Evolutionary conservation across 495 filamentous ascomycete species (phyloP), one percentile per base, ranked within the genome.

Genomic region (Pseudoneurospora amorphoporcata): DNA sequence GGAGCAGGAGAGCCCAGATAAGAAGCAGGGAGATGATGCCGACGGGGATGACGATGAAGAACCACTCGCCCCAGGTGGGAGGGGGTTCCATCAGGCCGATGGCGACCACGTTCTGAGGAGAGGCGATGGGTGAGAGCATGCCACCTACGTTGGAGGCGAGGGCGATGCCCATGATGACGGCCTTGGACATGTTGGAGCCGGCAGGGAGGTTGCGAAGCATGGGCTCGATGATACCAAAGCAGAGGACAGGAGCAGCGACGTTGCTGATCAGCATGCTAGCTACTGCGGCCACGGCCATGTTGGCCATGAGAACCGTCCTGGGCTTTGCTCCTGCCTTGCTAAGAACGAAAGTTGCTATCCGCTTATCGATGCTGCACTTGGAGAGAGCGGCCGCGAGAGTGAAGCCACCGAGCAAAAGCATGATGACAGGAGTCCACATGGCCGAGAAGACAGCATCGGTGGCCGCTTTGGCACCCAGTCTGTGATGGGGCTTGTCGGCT

Each of bases 401-500:
- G 77, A 99, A 99, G 9, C 95, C 95, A 75, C 95, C 95, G 23
- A 99, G 90, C 29, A 99, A 87, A 14, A 99, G 88, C 96, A 98
- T 98, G 74, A 99, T 99, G 40, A 98, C 95, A 0, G 96, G 94
- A 10, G 94, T 98, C 95, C 95, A 99, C 95, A 99, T 99, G 23
- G 95, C 90, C 39, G 92, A 84, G 76, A 98, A 98, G 42, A 97
- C 90, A 77, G 91, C 93, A 69, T 86, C 86, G 0, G 94, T 91
- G 6, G 95, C 94, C 37, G 87, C 86, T 75, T 92, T 92, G 1
- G 93, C 86, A 32, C 86, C 85, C 17, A 98, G 84, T 39, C 95
- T 89, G 39, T 82, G 75, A 76, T 94, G 84, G 0, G 91, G 91
- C 77, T 88, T 88, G 7, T 88, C 86, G 39, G 94, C 92, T 23